Base-by-base conservation (phyloP, 2,329 filamentous ascomycete species). In the Keithomyces neogunnii region DNA sequence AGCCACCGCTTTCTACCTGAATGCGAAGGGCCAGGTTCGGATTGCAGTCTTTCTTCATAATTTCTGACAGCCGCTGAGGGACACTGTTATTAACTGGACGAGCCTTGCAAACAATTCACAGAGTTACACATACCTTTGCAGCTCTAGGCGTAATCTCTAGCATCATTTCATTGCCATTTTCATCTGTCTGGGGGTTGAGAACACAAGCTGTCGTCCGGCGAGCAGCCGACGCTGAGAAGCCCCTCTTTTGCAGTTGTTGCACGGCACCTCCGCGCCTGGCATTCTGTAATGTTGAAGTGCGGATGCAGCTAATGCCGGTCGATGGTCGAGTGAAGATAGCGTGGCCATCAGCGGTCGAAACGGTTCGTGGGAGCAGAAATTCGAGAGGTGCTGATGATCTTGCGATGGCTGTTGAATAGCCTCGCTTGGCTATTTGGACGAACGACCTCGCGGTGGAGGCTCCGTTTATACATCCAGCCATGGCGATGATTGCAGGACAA, bases 1-100 rank as follows among this genome's bases (percentile, higher is more conserved):
- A 99, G 51, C 93, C 93, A 56, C 93, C 93, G 51, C 86, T 89
- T 64, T 95, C 90, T 53, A 99, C 91, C 55, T 88, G 85, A 58
- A 99, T 88, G 49, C 92, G 88, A n/a, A 99, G 78, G 29, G 90
- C 88, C 33, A 95, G 81, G 62, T 87, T 76, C 2, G 89, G 88
- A 65, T 95, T 95, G 19, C 66, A 63, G 61, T 88, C 84, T 59
- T 83, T 81, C 38, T 70, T 63, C 77, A 89, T 90, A 56, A 93
- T 95, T 57, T 89, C 79, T 52, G 81, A 77, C 33, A 96, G 81
- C 36, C 90, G 87, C 80, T 83, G 59, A 28, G 30, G 33, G 28
- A 28, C 9, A 45, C 29, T 48, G 43, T 11, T 39, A n/a, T 39
- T 43, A 26, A 4, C 5, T 4, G 8, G 33, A 32, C 19, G 2